A percentile compares a stretch with the other conserved stretches of the same genome.
Evolutionary conservation across 768 basidiomycete species (phyloP).

Genomic region (Kondoa subrosea): DNA sequence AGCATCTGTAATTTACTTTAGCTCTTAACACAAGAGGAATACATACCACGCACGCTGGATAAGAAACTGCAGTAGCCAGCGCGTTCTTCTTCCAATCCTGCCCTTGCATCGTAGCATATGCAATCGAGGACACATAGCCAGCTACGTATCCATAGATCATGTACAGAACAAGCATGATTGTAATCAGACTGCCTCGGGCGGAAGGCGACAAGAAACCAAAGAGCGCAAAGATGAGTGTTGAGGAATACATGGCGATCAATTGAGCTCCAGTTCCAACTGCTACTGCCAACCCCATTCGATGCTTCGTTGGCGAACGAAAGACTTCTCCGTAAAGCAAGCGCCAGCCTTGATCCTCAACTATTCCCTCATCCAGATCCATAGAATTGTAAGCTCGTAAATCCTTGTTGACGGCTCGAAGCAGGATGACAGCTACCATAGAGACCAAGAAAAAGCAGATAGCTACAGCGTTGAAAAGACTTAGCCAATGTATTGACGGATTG

Average conservation of each 20-base stretch:
- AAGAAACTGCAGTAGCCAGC: not conserved
- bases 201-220: conserved; percentile 88
- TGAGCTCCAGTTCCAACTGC: conserved; percentile 84
- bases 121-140: conserved; percentile 70
- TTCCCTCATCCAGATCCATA: conserved; percentile 48
- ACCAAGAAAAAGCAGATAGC: conserved; percentile 72
- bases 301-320: conserved; percentile 63
- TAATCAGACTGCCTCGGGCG: conserved; percentile 82
- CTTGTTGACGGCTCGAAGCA: conserved; percentile 65
- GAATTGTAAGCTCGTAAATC: conserved; percentile 94
- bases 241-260: conserved; percentile 63
- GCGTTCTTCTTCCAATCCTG: conserved; percentile 60
- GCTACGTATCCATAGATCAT: conserved; percentile 31
- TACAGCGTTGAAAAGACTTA: conserved; percentile 79
- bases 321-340: conserved; percentile 94
- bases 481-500: conserved; percentile 77
- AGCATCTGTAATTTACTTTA: not conserved
- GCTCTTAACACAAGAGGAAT: not conserved
- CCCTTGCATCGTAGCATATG: conserved; percentile 66
- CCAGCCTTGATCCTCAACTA: conserved; percentile 84
- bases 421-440: conserved; percentile 74
- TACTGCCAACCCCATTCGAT: conserved; percentile 61
- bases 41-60: not conserved
- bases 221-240: conserved; percentile 80
- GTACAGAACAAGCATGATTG: conserved; percentile 45